Evolutionary conservation across 352 stramenopile genomes (phyloP).

Genomic region (Pythium grandisporangium): DNA sequence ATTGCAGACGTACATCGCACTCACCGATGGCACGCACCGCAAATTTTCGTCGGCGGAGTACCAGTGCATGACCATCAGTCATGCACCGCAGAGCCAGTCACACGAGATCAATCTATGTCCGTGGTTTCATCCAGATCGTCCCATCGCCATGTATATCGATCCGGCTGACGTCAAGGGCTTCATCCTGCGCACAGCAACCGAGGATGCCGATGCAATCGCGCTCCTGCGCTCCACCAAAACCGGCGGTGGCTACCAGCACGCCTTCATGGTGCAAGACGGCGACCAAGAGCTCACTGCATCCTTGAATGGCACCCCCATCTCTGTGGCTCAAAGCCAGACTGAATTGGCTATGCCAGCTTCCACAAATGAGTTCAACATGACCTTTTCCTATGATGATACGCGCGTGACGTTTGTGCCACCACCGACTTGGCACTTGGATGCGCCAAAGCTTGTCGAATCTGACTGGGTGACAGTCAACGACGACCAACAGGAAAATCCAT

Average conservation of each 20-base stretch:
- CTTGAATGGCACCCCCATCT: too few species aligned
- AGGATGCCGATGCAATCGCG: slow-evolving; percentile 9
- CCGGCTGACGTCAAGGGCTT: slow-evolving; percentile 17
- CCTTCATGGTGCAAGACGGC: slow-evolving; percentile 12
- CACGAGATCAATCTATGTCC: slow-evolving; percentile 17
- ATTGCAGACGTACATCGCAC: slow-evolving; percentile 15
- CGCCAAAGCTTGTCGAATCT: too few species aligned
- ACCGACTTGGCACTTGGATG: too few species aligned
- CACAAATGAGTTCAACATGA: slow-evolving; percentile 8
- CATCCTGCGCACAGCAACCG: slow-evolving; percentile 10
- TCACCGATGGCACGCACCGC: slow-evolving; percentile 3
- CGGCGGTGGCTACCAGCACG: slow-evolving; percentile 6
- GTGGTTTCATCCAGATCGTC: slow-evolving; percentile 9
- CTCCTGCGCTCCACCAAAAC: slow-evolving; percentile 20
- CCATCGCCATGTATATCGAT: slow-evolving; percentile 9
- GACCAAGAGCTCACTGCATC: too few species aligned
- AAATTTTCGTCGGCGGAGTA: slow-evolving; percentile 20
- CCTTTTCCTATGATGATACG: slow-evolving; percentile 10
- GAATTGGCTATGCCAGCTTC: too few species aligned
- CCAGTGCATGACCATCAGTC: slow-evolving; percentile 12
- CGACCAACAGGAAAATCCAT: too few species aligned
- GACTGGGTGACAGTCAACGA: too few species aligned
- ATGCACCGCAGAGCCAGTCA: slow-evolving; percentile 1
- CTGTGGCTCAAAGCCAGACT: too few species aligned
- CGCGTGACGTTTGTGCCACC: slow-evolving; percentile 4